Conservation (phyloP, 1,284 basidiomycete species). For the Cryptococcus maquisensis region DNA sequence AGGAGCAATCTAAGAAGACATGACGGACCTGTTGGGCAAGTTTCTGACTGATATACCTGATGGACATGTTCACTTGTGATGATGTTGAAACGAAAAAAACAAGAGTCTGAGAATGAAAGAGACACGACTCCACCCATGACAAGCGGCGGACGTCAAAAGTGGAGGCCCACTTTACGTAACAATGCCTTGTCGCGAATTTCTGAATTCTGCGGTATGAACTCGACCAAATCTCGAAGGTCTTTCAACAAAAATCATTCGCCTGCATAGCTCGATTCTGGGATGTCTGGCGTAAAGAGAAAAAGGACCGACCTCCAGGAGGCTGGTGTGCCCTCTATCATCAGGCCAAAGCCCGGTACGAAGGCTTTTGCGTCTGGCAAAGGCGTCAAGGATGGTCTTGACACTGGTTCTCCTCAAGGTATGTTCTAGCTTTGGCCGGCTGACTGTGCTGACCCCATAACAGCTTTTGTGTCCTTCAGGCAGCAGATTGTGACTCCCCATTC, state of each 20-base stretch:
- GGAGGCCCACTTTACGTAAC: too few species aligned
- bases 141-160: too few species aligned
- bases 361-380: conserved; percentile 39
- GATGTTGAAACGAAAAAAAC: too few species aligned
- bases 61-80: conserved; percentile 58
- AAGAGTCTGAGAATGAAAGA: too few species aligned
- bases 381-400: conserved; percentile 39
- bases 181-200: too few species aligned
- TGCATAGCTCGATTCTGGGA: neutral
- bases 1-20: too few species aligned
- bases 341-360: conserved; percentile 33
- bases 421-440: neutral
- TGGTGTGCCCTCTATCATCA: conserved; percentile 16
- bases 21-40: conserved; percentile 68
- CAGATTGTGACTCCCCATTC: conserved; percentile 46
- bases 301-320: neutral
- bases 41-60: conserved; percentile 71
- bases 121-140: too few species aligned
- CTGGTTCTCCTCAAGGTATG: conserved; percentile 42
- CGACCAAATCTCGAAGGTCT: too few species aligned
- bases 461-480: conserved; percentile 45
- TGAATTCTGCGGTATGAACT: too few species aligned
- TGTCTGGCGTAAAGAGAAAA: neutral
- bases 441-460: conserved; percentile 19
- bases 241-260: neutral